Percentiles rank a stretch among this genome's conserved stretches.
Conservation (phyloP, 306 rosid species). For the Urtica urens region DNA sequence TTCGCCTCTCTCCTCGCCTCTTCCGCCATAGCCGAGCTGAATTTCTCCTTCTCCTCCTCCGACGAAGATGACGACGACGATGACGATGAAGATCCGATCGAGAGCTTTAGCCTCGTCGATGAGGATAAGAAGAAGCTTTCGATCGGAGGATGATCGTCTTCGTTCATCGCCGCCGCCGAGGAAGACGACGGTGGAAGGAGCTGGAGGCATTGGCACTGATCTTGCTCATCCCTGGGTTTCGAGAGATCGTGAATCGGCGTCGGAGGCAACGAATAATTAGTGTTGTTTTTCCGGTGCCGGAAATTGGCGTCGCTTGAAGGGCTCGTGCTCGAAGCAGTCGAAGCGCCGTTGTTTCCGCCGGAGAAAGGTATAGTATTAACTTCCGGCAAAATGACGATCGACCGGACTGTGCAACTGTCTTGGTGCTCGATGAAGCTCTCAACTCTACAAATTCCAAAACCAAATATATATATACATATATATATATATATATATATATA, state of each 20-base stretch:
- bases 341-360: constrained; percentile 33
- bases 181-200: constrained; percentile 40
- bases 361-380: too few relatives aligned
- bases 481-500: neutral
- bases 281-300: constrained; percentile 11
- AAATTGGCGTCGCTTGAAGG: constrained; percentile 58
- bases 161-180: neutral
- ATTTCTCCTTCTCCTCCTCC: constrained; percentile 7
- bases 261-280: constrained; percentile 1
- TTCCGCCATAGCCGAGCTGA: constrained; percentile 32
- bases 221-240: constrained; percentile 2
- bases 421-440: constrained; percentile 99
- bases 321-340: constrained; percentile 73
- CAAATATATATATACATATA: neutral
- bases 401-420: constrained; percentile 61
- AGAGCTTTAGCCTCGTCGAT: constrained; percentile 59
- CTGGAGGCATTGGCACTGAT: constrained; percentile 57
- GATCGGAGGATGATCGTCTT: constrained; percentile 14
- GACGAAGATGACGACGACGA: neutral
- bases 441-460: constrained; percentile 34
- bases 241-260: neutral
- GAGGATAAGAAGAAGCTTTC: constrained; percentile 35
- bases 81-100: constrained; percentile 42
- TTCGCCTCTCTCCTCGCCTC: constrained; percentile 80
- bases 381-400: constrained; percentile 42